phyloP scores from a whole-genome alignment of 1,284 basidiomycete genomes.

The Cutaneotrichosporon sp. region DNA sequence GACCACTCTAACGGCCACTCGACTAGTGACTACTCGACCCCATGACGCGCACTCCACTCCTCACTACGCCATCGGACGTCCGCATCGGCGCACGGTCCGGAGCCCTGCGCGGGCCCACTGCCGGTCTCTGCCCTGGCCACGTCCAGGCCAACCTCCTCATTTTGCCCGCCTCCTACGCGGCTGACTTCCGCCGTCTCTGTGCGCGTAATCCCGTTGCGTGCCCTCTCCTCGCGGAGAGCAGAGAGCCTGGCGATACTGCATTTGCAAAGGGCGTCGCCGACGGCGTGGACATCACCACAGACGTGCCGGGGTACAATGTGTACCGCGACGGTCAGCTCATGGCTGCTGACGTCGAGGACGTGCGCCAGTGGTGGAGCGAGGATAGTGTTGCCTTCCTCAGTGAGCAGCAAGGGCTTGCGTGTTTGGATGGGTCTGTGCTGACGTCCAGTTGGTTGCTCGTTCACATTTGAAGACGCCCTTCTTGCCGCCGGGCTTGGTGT shows the following conservation, averaged over 20 bases:
- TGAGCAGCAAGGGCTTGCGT: no score
- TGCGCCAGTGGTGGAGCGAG: conserved; percentile 24
- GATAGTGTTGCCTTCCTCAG: conserved; percentile 37
- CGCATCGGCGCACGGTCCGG: conserved; percentile 7
- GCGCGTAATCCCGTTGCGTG: conserved; percentile 39
- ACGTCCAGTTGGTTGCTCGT: conserved; percentile 39
- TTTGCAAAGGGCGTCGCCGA: conserved; percentile 23
- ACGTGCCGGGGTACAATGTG: conserved; percentile 34
- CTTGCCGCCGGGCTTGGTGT: conserved; percentile 15
- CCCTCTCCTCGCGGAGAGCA: conserved; percentile 34
- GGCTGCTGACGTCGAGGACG: conserved; percentile 18
- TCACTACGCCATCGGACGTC: neutral
- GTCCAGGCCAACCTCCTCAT: conserved; percentile 41
- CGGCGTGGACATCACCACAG: conserved; percentile 33
- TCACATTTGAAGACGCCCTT: conserved; percentile 37
- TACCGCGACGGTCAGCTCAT: conserved; percentile 21
- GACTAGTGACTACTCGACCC: no score
- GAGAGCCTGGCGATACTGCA: conserved; percentile 17
- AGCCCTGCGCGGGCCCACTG: conserved; percentile 7
- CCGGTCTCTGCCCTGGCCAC: conserved; percentile 24
- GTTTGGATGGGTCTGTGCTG: neutral
- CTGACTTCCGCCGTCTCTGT: conserved; percentile 37
- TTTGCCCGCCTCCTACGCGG: conserved; percentile 28
- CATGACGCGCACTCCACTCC: neutral
- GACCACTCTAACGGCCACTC: no score